These are phyloP conservation scores for Tricharina praecox DNA, from an alignment of 495 filamentous ascomycete genomes.

Conservation along the genomic window DNA sequence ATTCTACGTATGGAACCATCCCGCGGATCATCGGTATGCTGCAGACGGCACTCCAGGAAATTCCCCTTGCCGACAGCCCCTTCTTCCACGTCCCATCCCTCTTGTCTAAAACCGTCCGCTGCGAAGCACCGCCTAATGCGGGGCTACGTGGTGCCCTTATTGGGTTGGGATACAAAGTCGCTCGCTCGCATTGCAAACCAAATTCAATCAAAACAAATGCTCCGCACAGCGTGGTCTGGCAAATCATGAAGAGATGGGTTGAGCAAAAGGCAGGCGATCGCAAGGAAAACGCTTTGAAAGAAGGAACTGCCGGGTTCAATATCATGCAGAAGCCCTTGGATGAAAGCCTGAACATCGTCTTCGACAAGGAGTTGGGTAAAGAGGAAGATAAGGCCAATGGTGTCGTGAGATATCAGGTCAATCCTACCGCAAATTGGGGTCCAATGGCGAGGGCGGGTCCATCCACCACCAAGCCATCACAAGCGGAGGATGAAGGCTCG, in stretches of 20 bases:
- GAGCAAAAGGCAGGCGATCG: constrained; percentile 30
- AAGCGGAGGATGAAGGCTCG: background rate
- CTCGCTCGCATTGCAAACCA: constrained; percentile 68
- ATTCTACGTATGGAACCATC: constrained; percentile 55
- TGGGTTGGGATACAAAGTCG: constrained; percentile 60
- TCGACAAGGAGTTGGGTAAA: constrained; percentile 63
- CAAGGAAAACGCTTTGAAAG: constrained; percentile 49
- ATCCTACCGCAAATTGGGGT: constrained; percentile 84
- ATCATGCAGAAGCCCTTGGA: constrained; percentile 33
- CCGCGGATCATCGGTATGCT: constrained; percentile 82
- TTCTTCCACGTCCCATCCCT: constrained; percentile 70
- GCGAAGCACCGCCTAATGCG: constrained; percentile 52
- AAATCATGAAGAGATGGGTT: constrained; percentile 79
- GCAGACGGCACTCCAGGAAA: constrained; percentile 65
- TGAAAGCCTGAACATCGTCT: constrained; percentile 47
- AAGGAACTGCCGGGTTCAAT: constrained; percentile 48
- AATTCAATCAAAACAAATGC: constrained; percentile 87
- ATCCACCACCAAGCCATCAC: background rate
- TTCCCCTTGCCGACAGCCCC: constrained; percentile 33
- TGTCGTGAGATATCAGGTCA: constrained; percentile 67
- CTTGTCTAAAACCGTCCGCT: constrained; percentile 58
- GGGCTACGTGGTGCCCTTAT: constrained; percentile 63
- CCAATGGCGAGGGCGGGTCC: constrained; percentile 54
- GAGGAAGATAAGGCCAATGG: constrained; percentile 42
- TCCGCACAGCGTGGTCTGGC: constrained; percentile 75